phyloP scores from a whole-genome alignment of 129 eudicot genomes.

The Rutidosis leptorrhynchoides region DNA sequence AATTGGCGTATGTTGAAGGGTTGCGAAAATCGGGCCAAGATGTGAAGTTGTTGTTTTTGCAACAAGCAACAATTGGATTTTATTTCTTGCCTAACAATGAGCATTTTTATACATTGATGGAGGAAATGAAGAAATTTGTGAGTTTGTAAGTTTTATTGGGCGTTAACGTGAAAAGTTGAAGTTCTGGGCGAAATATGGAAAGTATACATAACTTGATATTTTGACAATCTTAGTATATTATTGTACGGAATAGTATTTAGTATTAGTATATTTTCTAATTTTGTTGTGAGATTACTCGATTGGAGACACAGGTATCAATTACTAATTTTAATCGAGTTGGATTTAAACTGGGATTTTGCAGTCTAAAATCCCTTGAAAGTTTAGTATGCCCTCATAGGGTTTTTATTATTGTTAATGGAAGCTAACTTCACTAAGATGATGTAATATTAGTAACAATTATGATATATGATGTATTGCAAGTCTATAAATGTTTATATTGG shows the following conservation, averaged over 20 bases:
- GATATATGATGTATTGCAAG: conserved; percentile 17
- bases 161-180: conserved; percentile 13
- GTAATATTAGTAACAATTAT: conserved; percentile 21
- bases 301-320: conserved; percentile 21
- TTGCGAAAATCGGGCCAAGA: conserved; percentile 42
- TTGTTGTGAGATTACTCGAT: conserved; percentile 1
- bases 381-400: conserved; percentile 18
- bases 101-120: conserved; percentile 56
- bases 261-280: conserved; percentile 19
- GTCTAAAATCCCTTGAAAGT: conserved; percentile 16
- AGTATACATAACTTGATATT: conserved; percentile 37
- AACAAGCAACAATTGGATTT: conserved; percentile 66
- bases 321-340: conserved; percentile 20
- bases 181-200: conserved; percentile 19
- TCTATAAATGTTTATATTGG: conserved; percentile 27
- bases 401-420: conserved; percentile 35
- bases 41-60: conserved; percentile 48
- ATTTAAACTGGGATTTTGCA: conserved; percentile 24
- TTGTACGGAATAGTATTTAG: no score
- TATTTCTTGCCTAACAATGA: conserved; percentile 71
- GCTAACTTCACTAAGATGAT: conserved; percentile 30
- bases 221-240: conserved; percentile 39
- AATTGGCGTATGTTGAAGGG: conserved; percentile 56
- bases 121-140: conserved; percentile 54
- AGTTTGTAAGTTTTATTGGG: conserved; percentile 16